These are phyloP conservation scores for Phaseolus coccineus DNA, from an alignment of 331 rosid genomes.

Conservation along the genomic window DNA sequence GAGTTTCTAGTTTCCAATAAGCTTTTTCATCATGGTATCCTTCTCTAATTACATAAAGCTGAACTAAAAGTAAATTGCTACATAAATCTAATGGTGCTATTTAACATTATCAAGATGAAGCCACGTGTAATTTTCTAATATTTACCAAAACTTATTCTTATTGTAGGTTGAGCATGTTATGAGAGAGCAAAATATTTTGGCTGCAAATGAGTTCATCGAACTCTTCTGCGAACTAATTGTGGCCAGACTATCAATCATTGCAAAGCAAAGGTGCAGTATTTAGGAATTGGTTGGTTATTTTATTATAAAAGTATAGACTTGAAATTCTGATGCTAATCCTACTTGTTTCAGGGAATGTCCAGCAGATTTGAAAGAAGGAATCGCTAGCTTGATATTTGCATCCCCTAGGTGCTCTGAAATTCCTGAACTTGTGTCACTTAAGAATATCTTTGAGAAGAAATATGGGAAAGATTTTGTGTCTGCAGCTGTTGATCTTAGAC, in stretches of 20 bases:
- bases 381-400: conserved; percentile 89
- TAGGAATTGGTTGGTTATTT: neutral
- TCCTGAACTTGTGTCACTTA: conserved; percentile 78
- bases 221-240: conserved; percentile 91
- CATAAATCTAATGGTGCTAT: neutral
- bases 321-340: conserved; percentile 43
- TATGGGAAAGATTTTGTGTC: conserved; percentile 92
- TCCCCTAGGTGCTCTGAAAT: conserved; percentile 96
- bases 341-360: conserved; percentile 83
- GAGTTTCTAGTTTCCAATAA: neutral
- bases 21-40: neutral
- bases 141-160: neutral
- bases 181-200: conserved; percentile 91
- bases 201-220: conserved; percentile 93
- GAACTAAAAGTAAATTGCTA: neutral
- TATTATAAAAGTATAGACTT: neutral
- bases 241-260: conserved; percentile 80
- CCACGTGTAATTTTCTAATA: neutral
- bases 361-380: conserved; percentile 95
- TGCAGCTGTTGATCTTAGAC: conserved; percentile 92
- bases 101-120: neutral
- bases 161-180: conserved; percentile 96
- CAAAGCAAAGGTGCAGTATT: conserved; percentile 78
- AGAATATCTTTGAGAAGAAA: conserved; percentile 85
- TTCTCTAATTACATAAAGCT: neutral